phyloP scores from a whole-genome alignment of 768 basidiomycete species.

The Neoboletus magnificus region DNA sequence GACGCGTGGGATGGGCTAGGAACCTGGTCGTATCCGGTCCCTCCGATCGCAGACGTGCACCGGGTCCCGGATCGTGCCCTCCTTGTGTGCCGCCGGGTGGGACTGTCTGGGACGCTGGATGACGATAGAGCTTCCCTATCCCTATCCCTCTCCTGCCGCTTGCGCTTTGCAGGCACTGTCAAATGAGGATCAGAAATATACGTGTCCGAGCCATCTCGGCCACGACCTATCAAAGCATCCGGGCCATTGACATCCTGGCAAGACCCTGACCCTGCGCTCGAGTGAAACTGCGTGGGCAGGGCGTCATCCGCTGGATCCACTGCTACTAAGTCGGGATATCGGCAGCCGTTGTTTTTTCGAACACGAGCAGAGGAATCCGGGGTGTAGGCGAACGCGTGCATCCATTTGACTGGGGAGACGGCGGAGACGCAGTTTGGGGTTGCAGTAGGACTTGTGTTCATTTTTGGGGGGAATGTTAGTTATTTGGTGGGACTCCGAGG shows the following conservation, averaged over 20 bases:
- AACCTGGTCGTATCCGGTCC: not conserved
- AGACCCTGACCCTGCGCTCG: not conserved
- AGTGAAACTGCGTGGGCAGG: constrained; percentile 11
- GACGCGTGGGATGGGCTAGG: not conserved
- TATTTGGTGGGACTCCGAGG: too few relatives aligned
- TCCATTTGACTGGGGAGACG: constrained; percentile 5
- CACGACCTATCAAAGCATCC: too few relatives aligned
- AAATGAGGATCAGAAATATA: not conserved
- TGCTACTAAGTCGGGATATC: not conserved
- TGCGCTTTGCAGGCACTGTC: not conserved
- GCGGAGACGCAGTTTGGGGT: not conserved
- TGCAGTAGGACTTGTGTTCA: not conserved
- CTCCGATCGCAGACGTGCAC: not conserved
- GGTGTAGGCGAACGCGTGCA: constrained; percentile 15
- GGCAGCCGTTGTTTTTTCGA: not conserved
- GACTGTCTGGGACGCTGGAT: not conserved
- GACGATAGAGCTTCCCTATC: not conserved
- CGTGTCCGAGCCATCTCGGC: not conserved
- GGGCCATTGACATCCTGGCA: too few relatives aligned
- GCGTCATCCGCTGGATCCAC: not conserved
- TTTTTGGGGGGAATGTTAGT: too few relatives aligned
- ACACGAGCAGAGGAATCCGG: constrained; percentile 1
- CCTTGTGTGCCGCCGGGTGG: not conserved
- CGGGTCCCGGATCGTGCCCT: not conserved
- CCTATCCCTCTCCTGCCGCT: not conserved